Base-by-base conservation (phyloP, 225 moss, liverwort and hornwort genomes). In the Bryoerythrophyllum caledonicum region DNA sequence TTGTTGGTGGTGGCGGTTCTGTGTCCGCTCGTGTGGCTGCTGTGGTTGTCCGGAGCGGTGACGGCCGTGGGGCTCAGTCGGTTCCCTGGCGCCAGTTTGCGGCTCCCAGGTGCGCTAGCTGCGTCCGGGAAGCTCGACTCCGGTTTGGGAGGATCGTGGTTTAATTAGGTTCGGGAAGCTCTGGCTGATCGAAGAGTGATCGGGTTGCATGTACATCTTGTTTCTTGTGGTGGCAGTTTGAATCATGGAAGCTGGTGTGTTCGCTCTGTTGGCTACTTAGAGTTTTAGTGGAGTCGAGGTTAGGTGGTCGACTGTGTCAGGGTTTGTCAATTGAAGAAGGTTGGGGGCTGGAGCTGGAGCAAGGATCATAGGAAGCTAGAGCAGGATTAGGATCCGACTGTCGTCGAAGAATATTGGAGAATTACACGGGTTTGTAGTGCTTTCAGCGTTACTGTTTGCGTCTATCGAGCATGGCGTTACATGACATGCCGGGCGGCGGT, bases 401-500 rank as follows among this genome's bases (percentile, higher is more conserved):
- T 23, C 15, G 10, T 27, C 12, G 58, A 41, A 71, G 27, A n/a
- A 25, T 24, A 49, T 49, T 19, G 19, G 17, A 27, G 51, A 11
- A 4, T 19, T 1, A 1, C 25, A 5, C 2, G 30, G 30, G 68
- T 11, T 14, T 2, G 0, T 12, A 10, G 25, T 21, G 9, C 24
- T 15, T 32, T 24, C 3, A 11, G 34, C 12, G 5, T 38, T 38
- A 1, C 38, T 8, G 38, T 38, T 1, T 10, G 10, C 12, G 13
- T 44, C 44, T 5, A 49, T 19, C 48, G 44, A 73, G 20, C 19
- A 87, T 87, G 87, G 78, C 87, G 46, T 82, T 87, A 40, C 69
- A 85, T 69, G 87, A 87, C 20, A 78, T 84, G 30, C 23, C 85
- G 56, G 59, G 80, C 8, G 73, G 75, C 24, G 73, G 75, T 13